These are phyloP conservation scores for Boletus insuetus DNA, from an alignment of 768 basidiomycete species.

Conservation along the genomic window DNA sequence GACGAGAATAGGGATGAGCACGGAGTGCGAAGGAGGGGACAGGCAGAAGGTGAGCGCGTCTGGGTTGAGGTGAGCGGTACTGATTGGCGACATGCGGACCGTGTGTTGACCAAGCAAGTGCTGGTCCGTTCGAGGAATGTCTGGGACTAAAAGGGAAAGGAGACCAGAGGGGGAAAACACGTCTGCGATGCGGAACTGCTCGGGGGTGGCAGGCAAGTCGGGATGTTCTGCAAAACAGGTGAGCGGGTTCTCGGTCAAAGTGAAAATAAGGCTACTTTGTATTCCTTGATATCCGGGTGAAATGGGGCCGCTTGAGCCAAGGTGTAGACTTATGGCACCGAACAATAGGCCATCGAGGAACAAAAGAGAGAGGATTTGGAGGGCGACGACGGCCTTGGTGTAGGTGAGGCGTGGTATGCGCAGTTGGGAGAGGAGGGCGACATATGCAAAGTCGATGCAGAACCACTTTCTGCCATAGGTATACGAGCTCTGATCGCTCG, in stretches of 20 bases:
- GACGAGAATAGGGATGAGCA: constrained; percentile 79
- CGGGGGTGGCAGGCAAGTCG: constrained; percentile 42
- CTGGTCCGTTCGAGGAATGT: constrained; percentile 41
- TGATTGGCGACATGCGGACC: constrained; percentile 89
- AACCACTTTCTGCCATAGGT: constrained; percentile 67
- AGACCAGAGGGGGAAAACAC: constrained; percentile 51
- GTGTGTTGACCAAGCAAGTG: constrained; percentile 86
- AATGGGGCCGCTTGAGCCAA: constrained; percentile 29
- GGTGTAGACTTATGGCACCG: constrained; percentile 63
- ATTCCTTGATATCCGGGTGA: constrained; percentile 19
- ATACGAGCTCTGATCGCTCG: constrained; percentile 40
- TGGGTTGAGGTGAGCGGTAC: constrained; percentile 89
- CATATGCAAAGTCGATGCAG: constrained; percentile 63
- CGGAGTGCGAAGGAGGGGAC: constrained; percentile 46
- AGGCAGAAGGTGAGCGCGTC: constrained; percentile 73
- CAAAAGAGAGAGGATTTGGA: constrained; percentile 62
- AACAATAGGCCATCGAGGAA: constrained; percentile 69
- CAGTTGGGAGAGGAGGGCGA: constrained; percentile 53
- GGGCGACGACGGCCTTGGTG: constrained; percentile 54
- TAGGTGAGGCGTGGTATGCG: constrained; percentile 76
- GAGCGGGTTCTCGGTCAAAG: not conserved
- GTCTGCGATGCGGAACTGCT: constrained; percentile 47
- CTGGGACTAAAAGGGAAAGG: constrained; percentile 37
- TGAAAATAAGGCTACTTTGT: constrained; percentile 30
- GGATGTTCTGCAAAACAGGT: constrained; percentile 26